Base-by-base conservation (phyloP, 2,329 filamentous ascomycete genomes). In the Epichloe aotearoae region DNA sequence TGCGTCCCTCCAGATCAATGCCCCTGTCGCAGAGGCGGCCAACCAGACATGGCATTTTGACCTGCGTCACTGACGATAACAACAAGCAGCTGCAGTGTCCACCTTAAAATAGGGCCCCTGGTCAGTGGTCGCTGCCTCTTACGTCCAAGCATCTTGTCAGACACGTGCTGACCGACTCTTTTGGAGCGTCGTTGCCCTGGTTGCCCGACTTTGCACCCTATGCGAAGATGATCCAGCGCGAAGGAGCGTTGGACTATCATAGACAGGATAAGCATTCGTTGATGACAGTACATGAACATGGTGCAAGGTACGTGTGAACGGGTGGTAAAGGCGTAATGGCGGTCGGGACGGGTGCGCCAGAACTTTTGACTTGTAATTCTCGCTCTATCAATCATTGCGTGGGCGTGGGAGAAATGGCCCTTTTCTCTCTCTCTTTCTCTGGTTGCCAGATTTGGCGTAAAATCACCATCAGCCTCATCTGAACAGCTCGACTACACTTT, bases 111-210 rank as follows among this genome's bases (percentile, higher is more conserved):
- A 40, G 44, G 40, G 17, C 26, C 7, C 26, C 7, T 26, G 34
- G 19, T n/a, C n/a, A n/a, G n/a, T n/a, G n/a, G n/a, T 17, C 43
- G 17, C 37, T 26, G 20, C 40, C 46, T 44, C 46, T 38, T 36
- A 20, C 19, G 34, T 42, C 8, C 34, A 14, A 43, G 33, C 20
- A 23, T 49, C 20, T 17, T 26, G 40, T 44, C 50, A 20, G 37
- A 42, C 15, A n/a, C 26, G 40, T 12, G 40, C 49, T 53, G 53
- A 55, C 53, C 53, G 53, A 55, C 53, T 51, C 49, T 53, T 51
- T 41, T 20, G 3, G 33, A 36, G 14, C 34, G 33, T 37, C 23
- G 38, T 51, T 47, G 20, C 11, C 47, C 39, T 15, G 34, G 20
- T 44, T 46, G 40, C 37, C 41, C 26, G 33, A 26, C 44, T 46